These are phyloP conservation scores for Globisporangium perplexum DNA, from an alignment of 352 stramenopile species.

Conservation along the genomic window DNA sequence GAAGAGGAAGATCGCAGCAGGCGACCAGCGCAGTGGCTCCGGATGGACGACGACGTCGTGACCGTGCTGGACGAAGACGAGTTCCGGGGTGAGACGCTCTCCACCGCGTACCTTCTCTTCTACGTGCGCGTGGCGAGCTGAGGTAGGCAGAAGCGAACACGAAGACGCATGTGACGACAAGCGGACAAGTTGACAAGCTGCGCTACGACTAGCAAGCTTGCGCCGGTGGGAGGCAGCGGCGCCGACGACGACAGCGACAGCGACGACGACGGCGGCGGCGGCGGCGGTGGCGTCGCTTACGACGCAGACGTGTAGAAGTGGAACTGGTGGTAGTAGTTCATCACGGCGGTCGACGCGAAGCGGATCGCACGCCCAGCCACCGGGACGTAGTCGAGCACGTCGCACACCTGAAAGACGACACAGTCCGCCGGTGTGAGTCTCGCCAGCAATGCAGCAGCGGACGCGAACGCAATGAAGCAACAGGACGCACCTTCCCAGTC, in stretches of 20 bases:
- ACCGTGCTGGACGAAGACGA: slow-evolving; percentile 33
- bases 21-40: slow-evolving; percentile 36
- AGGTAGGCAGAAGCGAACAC: background rate
- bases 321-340: slow-evolving; percentile 86
- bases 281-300: no score
- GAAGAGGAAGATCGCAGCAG: slow-evolving; percentile 2
- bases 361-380: slow-evolving; percentile 67
- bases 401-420: slow-evolving; percentile 26
- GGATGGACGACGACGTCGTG: slow-evolving; percentile 67
- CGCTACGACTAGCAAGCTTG: no score
- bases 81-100: slow-evolving; percentile 45
- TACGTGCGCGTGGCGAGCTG: slow-evolving; percentile 30
- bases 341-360: slow-evolving; percentile 52
- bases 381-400: slow-evolving; percentile 61
- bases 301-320: slow-evolving; percentile 87
- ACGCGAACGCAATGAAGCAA: background rate
- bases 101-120: slow-evolving; percentile 71
- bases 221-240: no score
- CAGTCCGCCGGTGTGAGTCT: background rate
- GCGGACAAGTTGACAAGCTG: background rate
- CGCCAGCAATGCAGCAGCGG: background rate
- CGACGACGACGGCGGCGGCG: no score
- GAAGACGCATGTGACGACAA: background rate
- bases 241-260: no score
- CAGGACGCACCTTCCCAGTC: slow-evolving; percentile 43